phyloP scores from a whole-genome alignment of 208 protist genomes.

The Crithidia mellificae region DNA sequence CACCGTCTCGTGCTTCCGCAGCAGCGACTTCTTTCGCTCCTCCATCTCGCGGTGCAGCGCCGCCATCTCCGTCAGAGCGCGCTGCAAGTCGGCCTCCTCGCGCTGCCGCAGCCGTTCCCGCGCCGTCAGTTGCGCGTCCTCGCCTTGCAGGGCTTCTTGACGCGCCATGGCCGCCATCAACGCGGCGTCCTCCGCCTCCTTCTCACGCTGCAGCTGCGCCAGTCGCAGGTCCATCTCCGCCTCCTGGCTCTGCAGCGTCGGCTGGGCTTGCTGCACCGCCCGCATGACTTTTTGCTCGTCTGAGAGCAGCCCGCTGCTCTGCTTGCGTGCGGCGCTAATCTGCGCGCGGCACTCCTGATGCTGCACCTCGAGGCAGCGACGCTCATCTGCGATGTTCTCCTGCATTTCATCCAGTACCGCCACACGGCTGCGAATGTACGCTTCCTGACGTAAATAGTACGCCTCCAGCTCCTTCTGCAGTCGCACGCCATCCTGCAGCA shows the following conservation, averaged over 20 bases:
- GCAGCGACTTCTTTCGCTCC: conserved; percentile 53
- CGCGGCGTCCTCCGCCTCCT: conserved; percentile 48
- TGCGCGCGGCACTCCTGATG: conserved; percentile 85
- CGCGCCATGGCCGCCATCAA: conserved; percentile 44
- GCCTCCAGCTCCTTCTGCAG: conserved; percentile 78
- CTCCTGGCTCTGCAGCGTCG: conserved; percentile 59
- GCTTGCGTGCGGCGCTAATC: conserved; percentile 69
- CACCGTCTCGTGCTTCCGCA: conserved; percentile 72
- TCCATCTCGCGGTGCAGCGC: conserved; percentile 69
- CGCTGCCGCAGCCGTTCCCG: conserved; percentile 54
- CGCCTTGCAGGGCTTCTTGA: conserved; percentile 43
- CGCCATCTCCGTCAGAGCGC: conserved; percentile 56
- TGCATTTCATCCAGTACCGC: conserved; percentile 79
- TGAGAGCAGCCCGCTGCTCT: conserved; percentile 38
- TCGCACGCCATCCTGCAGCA: conserved; percentile 32
- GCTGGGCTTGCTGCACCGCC: conserved; percentile 34
- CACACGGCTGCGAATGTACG: conserved; percentile 79
- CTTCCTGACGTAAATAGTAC: conserved; percentile 79
- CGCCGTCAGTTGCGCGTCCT: conserved; percentile 42
- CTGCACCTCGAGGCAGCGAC: conserved; percentile 77
- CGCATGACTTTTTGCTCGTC: conserved; percentile 56
- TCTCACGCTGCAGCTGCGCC: conserved; percentile 32
- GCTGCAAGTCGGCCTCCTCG: conserved; percentile 64
- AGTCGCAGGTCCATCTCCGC: conserved; percentile 48
- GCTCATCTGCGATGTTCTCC: conserved; percentile 78